Percentiles rank a stretch among this genome's conserved stretches.
These are phyloP conservation scores for Fusarium robinianum DNA, from an alignment of 2,329 filamentous ascomycete species.

Conservation along the genomic window DNA sequence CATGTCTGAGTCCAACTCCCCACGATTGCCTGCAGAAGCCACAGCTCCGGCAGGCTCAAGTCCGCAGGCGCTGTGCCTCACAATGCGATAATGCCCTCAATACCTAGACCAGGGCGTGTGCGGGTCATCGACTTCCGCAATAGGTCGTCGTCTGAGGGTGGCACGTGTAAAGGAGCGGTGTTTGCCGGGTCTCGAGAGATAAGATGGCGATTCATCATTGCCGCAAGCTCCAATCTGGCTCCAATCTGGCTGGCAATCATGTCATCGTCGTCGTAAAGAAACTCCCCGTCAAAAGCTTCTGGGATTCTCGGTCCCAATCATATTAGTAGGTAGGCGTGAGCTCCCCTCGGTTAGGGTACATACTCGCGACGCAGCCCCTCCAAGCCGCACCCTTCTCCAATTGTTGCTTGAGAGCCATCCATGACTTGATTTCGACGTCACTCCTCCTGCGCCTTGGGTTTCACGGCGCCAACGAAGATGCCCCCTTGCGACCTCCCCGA, in stretches of 20 bases:
- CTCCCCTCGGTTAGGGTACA: conserved; percentile 25
- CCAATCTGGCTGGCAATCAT: conserved; percentile 8
- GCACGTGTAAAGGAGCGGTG: conserved; percentile 21
- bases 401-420: neutral
- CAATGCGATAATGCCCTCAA: conserved; percentile 1
- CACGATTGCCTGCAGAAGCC: conserved; percentile 8
- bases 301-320: conserved; percentile 10
- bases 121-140: conserved; percentile 27
- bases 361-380: conserved; percentile 27
- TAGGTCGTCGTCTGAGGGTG: conserved; percentile 11
- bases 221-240: too few species aligned
- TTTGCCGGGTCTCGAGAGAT: conserved; percentile 24
- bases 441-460: conserved; percentile 1
- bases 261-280: neutral
- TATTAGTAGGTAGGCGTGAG: too few species aligned
- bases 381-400: too few species aligned
- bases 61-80: conserved; percentile 2
- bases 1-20: neutral
- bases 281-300: conserved; percentile 15
- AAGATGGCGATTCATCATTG: conserved; percentile 21
- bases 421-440: conserved; percentile 37
- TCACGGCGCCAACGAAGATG: conserved; percentile 8
- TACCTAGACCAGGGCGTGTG: conserved; percentile 28
- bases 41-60: conserved; percentile 8
- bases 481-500: conserved; percentile 15